phyloP scores from a whole-genome alignment of 2,329 filamentous ascomycete genomes.

The Venturia asperata region DNA sequence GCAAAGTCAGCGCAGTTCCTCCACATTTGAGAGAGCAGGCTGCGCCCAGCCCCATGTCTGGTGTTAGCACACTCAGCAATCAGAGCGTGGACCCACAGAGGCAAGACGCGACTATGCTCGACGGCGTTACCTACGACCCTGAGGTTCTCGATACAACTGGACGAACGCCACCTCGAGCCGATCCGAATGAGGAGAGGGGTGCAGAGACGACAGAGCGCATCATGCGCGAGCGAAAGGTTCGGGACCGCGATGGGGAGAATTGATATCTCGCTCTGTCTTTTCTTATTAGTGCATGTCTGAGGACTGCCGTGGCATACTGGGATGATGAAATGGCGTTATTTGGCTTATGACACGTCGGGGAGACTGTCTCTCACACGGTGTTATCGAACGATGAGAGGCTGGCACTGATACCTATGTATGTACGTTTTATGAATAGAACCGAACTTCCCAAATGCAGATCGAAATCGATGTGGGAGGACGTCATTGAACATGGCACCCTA shows the following conservation, averaged over 20 bases:
- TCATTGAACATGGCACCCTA: not conserved
- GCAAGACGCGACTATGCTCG: constrained; percentile 38
- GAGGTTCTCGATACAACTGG: constrained; percentile 36
- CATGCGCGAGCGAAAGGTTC: constrained; percentile 17
- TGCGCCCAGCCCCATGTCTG: constrained; percentile 29
- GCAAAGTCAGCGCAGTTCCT: constrained; percentile 26
- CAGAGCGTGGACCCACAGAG: constrained; percentile 32
- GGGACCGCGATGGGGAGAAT: constrained; percentile 3
- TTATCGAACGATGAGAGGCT: not conserved
- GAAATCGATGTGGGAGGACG: not conserved
- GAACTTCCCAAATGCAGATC: not conserved
- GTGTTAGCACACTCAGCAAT: constrained; percentile 27
- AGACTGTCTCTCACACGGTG: not conserved
- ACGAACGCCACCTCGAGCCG: constrained; percentile 25
- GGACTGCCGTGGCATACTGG: not conserved
- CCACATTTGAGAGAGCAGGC: constrained; percentile 27
- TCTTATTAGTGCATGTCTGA: not conserved
- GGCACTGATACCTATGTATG: constrained; percentile 9
- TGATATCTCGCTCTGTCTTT: not conserved
- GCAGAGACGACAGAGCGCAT: constrained; percentile 18
- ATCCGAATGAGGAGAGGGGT: constrained; percentile 18
- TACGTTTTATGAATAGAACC: constrained; percentile 3
- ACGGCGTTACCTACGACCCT: constrained; percentile 41
- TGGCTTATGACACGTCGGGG: not conserved
- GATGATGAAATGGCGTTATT: not conserved